Base-by-base conservation (phyloP, 1,139 yeast genomes). In the Candida sanyaensis region DNA sequence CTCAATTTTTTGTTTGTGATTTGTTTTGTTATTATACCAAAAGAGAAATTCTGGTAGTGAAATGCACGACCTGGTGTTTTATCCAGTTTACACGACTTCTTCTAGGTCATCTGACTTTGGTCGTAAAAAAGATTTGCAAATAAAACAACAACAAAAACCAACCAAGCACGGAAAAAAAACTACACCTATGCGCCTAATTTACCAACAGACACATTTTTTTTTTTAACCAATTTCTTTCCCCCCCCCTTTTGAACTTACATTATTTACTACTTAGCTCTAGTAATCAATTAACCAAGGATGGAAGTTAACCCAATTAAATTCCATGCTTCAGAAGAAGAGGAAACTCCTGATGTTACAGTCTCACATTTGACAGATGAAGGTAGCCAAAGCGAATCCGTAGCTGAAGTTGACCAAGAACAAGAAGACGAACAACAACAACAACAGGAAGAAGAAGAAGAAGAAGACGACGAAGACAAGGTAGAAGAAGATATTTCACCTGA, bases 261-360 rank as follows among this genome's bases (percentile, higher is more conserved):
- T 26, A 26, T 6, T 26, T 26, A 26, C 21, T 17, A 17, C 21
- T 17, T 17, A 2, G 12, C 39, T 36, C 17, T n/a, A 24, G 24
- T 10, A n/a, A 36, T 12, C 37, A 33, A 33, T 33, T 8, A 17
- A 7, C 26, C 23, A 17, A 43, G 7, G 5, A 45, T 49, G 54
- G 54, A 50, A 45, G 54, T 48, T 7, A 45, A 39, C 7, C 48
- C 52, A n/a, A 45, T 47, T 27, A 33, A 37, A 26, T 46, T 48
- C 30, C 51, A 42, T 39, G 44, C 34, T 6, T 8, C 41, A 4
- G 43, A 38, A 5, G 46, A 42, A 10, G 42, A 12, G 11, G 40
- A 37, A 24, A 10, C 13, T 5, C 32, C 39, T 7, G 29, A 38
- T 37, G 29, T n/a, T 4, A 4, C 17, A n/a, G 24, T 10, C 34